Evolutionary conservation across 2,329 filamentous ascomycete species (phyloP).

Genomic region (Stemphylium lycopersici): DNA sequence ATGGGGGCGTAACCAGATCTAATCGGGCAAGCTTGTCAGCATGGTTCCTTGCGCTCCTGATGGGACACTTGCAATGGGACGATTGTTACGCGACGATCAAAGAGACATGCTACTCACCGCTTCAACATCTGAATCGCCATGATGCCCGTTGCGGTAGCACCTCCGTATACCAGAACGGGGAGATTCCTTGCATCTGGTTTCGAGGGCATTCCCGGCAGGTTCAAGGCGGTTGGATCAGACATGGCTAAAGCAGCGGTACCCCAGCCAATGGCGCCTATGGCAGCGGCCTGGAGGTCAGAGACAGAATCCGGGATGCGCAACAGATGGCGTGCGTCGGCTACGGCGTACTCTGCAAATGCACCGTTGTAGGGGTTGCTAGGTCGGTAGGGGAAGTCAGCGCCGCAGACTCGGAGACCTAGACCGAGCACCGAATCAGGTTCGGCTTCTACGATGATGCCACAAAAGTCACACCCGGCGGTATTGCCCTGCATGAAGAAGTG

Average conservation of each 20-base stretch:
- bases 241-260: not conserved
- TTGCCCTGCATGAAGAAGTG: not conserved
- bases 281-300: not conserved
- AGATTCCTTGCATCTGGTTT: not conserved
- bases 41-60: no score
- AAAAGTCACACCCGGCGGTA: not conserved
- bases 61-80: no score
- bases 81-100: no score
- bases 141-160: not conserved
- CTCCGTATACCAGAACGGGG: not conserved
- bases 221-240: not conserved
- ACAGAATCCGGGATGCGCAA: not conserved
- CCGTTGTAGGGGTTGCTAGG: not conserved
- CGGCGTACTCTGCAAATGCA: not conserved
- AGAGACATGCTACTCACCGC: not conserved
- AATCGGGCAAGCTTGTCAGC: not conserved
- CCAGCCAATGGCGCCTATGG: not conserved
- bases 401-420: not conserved
- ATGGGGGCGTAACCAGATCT: slow-evolving; percentile 1
- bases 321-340: not conserved
- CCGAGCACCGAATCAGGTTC: not conserved
- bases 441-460: not conserved
- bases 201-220: not conserved
- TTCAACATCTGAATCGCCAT: not conserved
- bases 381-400: not conserved